Evolutionary conservation across 1,284 basidiomycete species (phyloP), one percentile per base, ranked within the genome.

Genomic region (Takashimella koratensis): DNA sequence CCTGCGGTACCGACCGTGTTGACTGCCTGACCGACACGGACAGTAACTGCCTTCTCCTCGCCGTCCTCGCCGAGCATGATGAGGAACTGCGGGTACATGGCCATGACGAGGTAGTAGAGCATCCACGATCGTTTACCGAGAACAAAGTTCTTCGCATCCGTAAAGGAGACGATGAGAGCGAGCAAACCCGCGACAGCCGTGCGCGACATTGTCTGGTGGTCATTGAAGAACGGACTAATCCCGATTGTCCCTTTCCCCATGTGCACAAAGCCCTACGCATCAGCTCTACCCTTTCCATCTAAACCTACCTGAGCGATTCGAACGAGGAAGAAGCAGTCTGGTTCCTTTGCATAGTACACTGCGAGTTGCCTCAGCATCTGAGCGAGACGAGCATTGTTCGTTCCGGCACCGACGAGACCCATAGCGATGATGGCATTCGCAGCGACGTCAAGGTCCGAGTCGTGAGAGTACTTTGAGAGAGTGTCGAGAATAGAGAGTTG

Each of bases 241-340:
- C 91, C 90, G 67, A 99, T 88, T 8, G 93, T 97, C 39, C 96
- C 96, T 79, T 98, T 99, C 76, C 96, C 96, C 94, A 98, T 95
- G 75, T 98, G 91, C 13, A 98, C 88, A 58, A 98, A 76, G 21
- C 96, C 96, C 76, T n/a, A n/a, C n/a, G n/a, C n/a, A n/a, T n/a
- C 75, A 49, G 21, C 16, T 24, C 2, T 11, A 13, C 1, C 56
- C 67, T 51, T 22, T 73, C 71, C 66, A n/a, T n/a, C n/a, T n/a
- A n/a, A n/a, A n/a, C n/a, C n/a, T n/a, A n/a, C n/a, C n/a, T 98
- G 95, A 3, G 95, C 90, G 51, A 98, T 85, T 54, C 96, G 86
- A 12, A 98, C 95, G 82, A 92, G 90, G 77, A 99, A 98, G 65
- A 98, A 78, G 70, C 92, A 96, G 72, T 98, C 93, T 2, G 93